Evolutionary conservation across 768 basidiomycete species (phyloP), one percentile per base, ranked within the genome.

Genomic region (Rubroboletus satanas): DNA sequence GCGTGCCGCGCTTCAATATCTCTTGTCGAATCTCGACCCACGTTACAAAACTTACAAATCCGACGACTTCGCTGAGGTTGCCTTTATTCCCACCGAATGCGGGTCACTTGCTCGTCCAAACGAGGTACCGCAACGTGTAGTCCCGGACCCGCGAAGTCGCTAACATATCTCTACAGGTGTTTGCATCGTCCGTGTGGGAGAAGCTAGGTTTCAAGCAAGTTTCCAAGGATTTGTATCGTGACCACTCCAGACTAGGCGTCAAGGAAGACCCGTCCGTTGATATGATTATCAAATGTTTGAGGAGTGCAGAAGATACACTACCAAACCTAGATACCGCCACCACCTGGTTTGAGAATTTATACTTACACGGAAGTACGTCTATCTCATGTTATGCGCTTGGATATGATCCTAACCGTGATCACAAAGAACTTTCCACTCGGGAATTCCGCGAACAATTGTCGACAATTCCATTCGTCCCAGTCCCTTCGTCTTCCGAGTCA

Each of bases 1-100:
- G 18, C 28, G 5, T 5, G 11, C 35, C 17, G 56, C 60, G 3
- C 60, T 59, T 21, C 52, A n/a, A 26, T 54, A 58, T 39, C 46
- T 62, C 49, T 42, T 62, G 35, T 45, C 17, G 12, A 48, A 62
- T 45, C 45, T 62, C 4, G 56, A 49, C 7, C 38, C 37, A 23
- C 49, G 0, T n/a, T 62, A 62, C 45, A 15, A n/a, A 29, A 43
- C n/a, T 38, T 62, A 62, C 49, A 51, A 54, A 37, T 23, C 56
- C 2, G 52, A 59, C 0, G 4, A 59, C n/a, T 62, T 62, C 10
- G 45, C 45, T 1, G 4, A 54, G 11, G 8, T 45, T 14, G 45
- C 55, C n/a, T 61, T 62, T 17, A 61, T 61, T 17, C 60, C 60
- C 11, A 62, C 61, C 7, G 41, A 62, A 32, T 0, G 11, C 2